Conservation (phyloP, 176 grass and related monocot genomes). For the Guadua angustifolia region DNA sequence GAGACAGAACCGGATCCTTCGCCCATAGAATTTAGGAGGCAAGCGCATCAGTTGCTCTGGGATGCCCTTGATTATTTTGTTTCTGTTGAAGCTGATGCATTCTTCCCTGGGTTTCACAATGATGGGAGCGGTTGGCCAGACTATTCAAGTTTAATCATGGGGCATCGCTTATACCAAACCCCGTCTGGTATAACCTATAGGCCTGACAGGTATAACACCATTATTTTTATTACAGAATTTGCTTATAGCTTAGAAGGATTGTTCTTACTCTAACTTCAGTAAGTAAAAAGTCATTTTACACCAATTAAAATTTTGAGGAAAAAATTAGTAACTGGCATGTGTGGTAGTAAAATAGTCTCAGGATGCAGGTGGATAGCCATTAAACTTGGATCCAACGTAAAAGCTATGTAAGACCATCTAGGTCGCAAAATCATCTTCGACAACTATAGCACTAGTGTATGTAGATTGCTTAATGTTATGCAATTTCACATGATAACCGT, state of each 20-base stretch:
- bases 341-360: slow-evolving; percentile 20
- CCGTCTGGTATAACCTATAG: slow-evolving; percentile 82
- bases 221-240: slow-evolving; percentile 16
- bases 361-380: slow-evolving; percentile 11
- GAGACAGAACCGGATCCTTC: slow-evolving; percentile 73
- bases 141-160: slow-evolving; percentile 96
- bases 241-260: neutral
- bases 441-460: neutral
- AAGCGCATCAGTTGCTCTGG: slow-evolving; percentile 86
- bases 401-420: slow-evolving; percentile 26
- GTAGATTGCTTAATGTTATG: slow-evolving; percentile 23
- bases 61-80: slow-evolving; percentile 97
- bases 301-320: neutral
- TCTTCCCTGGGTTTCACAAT: slow-evolving; percentile 95
- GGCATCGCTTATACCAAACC: slow-evolving; percentile 76
- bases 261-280: neutral
- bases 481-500: slow-evolving; percentile 21
- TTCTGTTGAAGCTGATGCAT: slow-evolving; percentile 92
- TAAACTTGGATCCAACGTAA: slow-evolving; percentile 20
- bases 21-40: slow-evolving; percentile 63
- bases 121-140: slow-evolving; percentile 75
- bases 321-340: neutral
- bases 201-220: slow-evolving; percentile 78
- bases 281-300: slow-evolving; percentile 17
- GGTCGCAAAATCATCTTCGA: neutral